These are phyloP conservation scores for Aspergillus novofumigatus DNA, from an alignment of 2,329 filamentous ascomycete genomes.

Conservation along the genomic window DNA sequence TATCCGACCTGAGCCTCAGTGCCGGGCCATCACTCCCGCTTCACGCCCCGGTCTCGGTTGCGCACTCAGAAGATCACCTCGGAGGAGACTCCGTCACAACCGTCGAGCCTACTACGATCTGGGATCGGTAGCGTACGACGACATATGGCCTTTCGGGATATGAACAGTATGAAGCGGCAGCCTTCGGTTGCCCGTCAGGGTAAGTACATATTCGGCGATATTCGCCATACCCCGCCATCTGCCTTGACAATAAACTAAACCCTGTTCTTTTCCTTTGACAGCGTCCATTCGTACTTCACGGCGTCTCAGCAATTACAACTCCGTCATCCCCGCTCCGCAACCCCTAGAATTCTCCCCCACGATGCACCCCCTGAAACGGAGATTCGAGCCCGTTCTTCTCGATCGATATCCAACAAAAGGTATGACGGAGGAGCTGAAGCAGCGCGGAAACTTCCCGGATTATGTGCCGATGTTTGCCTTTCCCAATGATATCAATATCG, in stretches of 20 bases:
- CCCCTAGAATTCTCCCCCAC: constrained; percentile 83
- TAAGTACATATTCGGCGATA: constrained; percentile 42
- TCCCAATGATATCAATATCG: constrained; percentile 94
- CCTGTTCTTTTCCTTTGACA: constrained; percentile 25
- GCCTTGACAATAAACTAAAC: neutral
- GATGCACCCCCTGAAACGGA: constrained; percentile 91
- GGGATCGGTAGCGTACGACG: constrained; percentile 82
- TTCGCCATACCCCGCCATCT: neutral
- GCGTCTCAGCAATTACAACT: constrained; percentile 95
- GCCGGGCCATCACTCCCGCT: constrained; percentile 72
- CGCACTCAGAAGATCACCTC: constrained; percentile 76
- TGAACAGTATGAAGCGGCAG: constrained; percentile 90
- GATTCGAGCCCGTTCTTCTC: constrained; percentile 92
- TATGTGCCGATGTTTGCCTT: constrained; percentile 99
- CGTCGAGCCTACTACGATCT: constrained; percentile 48
- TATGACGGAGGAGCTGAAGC: constrained; percentile 72
- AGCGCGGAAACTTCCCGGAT: constrained; percentile 84
- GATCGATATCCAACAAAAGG: constrained; percentile 87
- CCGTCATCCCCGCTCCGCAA: constrained; percentile 89
- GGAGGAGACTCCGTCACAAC: constrained; percentile 56
- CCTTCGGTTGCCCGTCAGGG: constrained; percentile 70
- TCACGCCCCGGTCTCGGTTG: constrained; percentile 67
- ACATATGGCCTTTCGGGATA: constrained; percentile 87
- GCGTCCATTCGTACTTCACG: constrained; percentile 75
- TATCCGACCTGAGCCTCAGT: constrained; percentile 85